A percentile compares a stretch with the other conserved stretches of the same genome.
Conservation (phyloP, 106 monocot genomes). For the Cymbidium sinense region DNA sequence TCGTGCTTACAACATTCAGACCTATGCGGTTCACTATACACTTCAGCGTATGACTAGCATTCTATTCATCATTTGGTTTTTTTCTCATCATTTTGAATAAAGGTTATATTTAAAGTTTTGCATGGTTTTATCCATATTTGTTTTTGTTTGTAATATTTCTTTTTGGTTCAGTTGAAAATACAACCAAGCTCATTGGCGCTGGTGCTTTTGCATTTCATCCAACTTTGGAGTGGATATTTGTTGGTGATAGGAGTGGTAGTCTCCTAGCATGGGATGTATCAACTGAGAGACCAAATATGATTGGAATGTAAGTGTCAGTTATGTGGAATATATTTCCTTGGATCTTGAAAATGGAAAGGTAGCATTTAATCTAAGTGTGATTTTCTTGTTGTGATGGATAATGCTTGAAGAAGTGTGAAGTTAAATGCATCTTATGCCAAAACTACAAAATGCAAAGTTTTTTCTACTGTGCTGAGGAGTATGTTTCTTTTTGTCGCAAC, state of each 20-base stretch:
- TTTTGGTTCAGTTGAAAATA: slow-evolving; percentile 71
- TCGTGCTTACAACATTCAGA: slow-evolving; percentile 96
- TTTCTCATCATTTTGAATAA: neutral
- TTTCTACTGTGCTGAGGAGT: neutral
- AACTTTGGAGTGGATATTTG: slow-evolving; percentile 93
- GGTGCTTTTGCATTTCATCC: slow-evolving; percentile 98
- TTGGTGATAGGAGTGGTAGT: slow-evolving; percentile 85
- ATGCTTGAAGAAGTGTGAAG: neutral
- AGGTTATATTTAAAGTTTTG: slow-evolving; percentile 3
- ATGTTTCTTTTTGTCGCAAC: neutral
- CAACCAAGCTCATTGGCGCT: slow-evolving; percentile 90
- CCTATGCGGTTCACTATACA: slow-evolving; percentile 94
- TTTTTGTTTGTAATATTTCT: slow-evolving; percentile 9
- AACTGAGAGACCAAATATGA: slow-evolving; percentile 91
- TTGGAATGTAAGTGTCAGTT: slow-evolving; percentile 75
- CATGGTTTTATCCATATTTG: neutral
- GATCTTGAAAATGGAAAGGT: neutral
- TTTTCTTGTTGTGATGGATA: neutral
- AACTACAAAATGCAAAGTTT: neutral
- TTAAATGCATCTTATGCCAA: neutral
- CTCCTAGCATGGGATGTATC: slow-evolving; percentile 99
- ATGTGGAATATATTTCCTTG: neutral
- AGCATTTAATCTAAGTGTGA: neutral
- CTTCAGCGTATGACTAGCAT: slow-evolving; percentile 67
- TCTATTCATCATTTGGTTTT: neutral